Evolutionary conservation across 148 eudicot species (phyloP).

Genomic region (Arctostaphylos glauca): DNA sequence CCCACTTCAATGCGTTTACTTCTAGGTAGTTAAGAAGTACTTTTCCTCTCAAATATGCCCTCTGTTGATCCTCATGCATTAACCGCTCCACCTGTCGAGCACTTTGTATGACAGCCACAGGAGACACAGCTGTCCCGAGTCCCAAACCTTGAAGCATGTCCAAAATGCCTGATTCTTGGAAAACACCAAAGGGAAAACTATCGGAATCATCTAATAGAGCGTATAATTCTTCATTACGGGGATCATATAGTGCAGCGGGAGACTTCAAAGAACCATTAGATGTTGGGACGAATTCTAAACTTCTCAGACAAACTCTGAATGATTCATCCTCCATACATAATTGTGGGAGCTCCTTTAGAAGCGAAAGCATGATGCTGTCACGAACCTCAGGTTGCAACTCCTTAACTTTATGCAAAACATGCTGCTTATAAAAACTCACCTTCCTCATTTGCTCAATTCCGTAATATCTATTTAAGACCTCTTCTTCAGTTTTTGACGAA

Average conservation of each 20-base stretch:
- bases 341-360: conserved; percentile 82
- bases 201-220: conserved; percentile 85
- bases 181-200: conserved; percentile 69
- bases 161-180: conserved; percentile 58
- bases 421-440: conserved; percentile 61
- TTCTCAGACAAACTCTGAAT: conserved; percentile 67
- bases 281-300: conserved; percentile 78
- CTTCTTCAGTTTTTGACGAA: conserved; percentile 65
- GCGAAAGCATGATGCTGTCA: conserved; percentile 73
- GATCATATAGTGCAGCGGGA: conserved; percentile 77
- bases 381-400: conserved; percentile 65
- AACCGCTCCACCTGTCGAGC: conserved; percentile 71
- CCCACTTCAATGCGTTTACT: conserved; percentile 91
- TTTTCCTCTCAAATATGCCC: conserved; percentile 74
- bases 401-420: conserved; percentile 57
- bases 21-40: conserved; percentile 86
- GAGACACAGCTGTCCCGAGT: conserved; percentile 70
- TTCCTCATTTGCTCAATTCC: conserved; percentile 76
- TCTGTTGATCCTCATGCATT: conserved; percentile 61
- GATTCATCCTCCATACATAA: conserved; percentile 77
- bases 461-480: conserved; percentile 61
- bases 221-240: conserved; percentile 86
- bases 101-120: conserved; percentile 76
- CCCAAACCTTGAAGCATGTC: conserved; percentile 88
- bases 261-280: conserved; percentile 56